phyloP scores from a whole-genome alignment of 768 basidiomycete genomes.

The Clathrus columnatus region DNA sequence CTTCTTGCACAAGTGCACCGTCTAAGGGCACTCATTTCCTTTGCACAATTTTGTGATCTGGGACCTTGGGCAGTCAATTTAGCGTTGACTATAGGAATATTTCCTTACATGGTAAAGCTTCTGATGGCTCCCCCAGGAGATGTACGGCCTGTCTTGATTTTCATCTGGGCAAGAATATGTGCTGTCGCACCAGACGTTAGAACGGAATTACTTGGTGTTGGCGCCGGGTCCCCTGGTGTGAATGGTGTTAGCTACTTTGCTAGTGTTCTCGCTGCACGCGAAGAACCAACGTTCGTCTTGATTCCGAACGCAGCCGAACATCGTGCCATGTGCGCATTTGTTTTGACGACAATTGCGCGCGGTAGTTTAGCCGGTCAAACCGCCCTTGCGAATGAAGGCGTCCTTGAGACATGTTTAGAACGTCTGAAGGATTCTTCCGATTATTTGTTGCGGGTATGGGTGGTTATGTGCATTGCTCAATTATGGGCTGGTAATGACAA shows the following conservation, averaged over 20 bases:
- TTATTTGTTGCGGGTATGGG: constrained; percentile 92
- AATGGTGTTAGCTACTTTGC: constrained; percentile 84
- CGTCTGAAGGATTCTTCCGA: constrained; percentile 75
- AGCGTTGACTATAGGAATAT: constrained; percentile 93
- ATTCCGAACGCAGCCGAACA: constrained; percentile 95
- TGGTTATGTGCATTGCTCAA: constrained; percentile 84
- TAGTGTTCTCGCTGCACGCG: constrained; percentile 58
- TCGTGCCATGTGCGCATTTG: constrained; percentile 97
- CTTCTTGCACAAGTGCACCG: constrained; percentile 94
- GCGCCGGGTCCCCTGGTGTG: constrained; percentile 21
- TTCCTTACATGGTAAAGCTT: constrained; percentile 95
- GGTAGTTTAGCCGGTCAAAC: constrained; percentile 82
- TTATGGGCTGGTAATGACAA: constrained; percentile 94
- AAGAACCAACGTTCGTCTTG: constrained; percentile 43
- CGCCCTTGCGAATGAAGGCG: constrained; percentile 70
- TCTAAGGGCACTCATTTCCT: constrained; percentile 86
- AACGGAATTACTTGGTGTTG: constrained; percentile 73
- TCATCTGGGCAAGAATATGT: constrained; percentile 97
- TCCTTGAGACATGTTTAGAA: constrained; percentile 82
- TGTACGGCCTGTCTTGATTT: constrained; percentile 94
- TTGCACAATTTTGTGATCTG: constrained; percentile 95
- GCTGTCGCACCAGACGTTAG: constrained; percentile 95
- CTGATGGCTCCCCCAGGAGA: constrained; percentile 92
- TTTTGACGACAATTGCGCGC: constrained; percentile 82
- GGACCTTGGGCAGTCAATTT: constrained; percentile 98